These are phyloP conservation scores for Wallacemonas sp. DNA, from an alignment of 208 protist genomes.

Conservation along the genomic window DNA sequence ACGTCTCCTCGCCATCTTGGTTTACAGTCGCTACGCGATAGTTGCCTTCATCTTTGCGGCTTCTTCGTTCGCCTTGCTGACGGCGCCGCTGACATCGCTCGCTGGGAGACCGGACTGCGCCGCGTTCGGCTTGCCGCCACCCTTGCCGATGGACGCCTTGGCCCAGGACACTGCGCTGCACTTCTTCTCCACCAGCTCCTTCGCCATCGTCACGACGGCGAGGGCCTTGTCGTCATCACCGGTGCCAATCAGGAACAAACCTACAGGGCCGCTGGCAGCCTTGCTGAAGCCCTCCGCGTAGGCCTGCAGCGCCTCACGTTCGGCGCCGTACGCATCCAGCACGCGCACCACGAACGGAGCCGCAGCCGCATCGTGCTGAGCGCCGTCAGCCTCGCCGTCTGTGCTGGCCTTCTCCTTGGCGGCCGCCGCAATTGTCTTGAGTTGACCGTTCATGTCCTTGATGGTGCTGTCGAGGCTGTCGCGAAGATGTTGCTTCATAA, in stretches of 20 bases:
- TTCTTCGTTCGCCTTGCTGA: slow-evolving; percentile 63
- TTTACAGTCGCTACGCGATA: no score
- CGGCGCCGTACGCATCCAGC: slow-evolving; percentile 65
- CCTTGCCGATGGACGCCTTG: slow-evolving; percentile 85
- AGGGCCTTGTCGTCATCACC: slow-evolving; percentile 70
- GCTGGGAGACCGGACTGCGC: slow-evolving; percentile 83
- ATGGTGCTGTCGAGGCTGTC: slow-evolving; percentile 81
- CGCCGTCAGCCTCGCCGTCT: slow-evolving; percentile 53
- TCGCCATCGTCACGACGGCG: slow-evolving; percentile 69
- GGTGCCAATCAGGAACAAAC: slow-evolving; percentile 69
- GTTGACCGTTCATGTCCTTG: slow-evolving; percentile 59
- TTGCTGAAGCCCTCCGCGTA: slow-evolving; percentile 73
- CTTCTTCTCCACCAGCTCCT: slow-evolving; percentile 72
- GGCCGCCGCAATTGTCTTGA: slow-evolving; percentile 68
- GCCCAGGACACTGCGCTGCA: slow-evolving; percentile 83
- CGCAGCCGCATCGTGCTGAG: slow-evolving; percentile 37
- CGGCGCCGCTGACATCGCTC: slow-evolving; percentile 33
- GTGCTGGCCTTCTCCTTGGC: slow-evolving; percentile 70
- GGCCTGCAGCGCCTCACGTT: slow-evolving; percentile 85
- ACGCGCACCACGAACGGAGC: slow-evolving; percentile 53
- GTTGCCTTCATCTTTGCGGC: slow-evolving; percentile 64
- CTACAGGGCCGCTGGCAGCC: slow-evolving; percentile 57
- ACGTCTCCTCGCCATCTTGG: no score
- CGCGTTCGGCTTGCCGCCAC: slow-evolving; percentile 87
- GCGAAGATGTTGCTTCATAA: slow-evolving; percentile 79